Conservation (phyloP, 306 rosid genomes). For the Clitoria ternatea region DNA sequence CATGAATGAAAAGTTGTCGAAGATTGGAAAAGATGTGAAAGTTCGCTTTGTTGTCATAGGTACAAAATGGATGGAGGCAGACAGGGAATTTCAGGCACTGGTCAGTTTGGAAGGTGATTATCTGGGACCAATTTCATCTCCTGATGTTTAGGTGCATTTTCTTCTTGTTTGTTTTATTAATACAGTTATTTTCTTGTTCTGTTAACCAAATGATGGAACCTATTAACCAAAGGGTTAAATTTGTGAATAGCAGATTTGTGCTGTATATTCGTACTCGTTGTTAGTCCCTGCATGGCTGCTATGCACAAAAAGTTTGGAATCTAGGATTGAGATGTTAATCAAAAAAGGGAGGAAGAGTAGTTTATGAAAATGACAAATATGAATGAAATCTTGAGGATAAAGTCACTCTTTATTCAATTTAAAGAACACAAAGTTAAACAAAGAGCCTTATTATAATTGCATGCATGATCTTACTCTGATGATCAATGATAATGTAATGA, state of each 20-base stretch:
- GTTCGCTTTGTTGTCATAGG: conserved; percentile 77
- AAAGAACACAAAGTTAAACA: not conserved
- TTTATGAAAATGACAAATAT: too few relatives aligned
- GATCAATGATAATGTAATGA: conserved; percentile 14
- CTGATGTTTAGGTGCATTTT: conserved; percentile 21
- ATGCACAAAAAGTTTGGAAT: too few relatives aligned
- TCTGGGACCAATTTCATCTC: conserved; percentile 60
- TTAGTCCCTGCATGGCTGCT: too few relatives aligned
- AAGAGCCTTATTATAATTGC: conserved; percentile 10
- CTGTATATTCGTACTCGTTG: not conserved
- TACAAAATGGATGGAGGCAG: conserved; percentile 87
- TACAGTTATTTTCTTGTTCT: not conserved
- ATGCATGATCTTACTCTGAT: not conserved
- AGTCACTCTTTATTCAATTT: not conserved
- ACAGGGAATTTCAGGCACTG: conserved; percentile 86
- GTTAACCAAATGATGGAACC: not conserved
- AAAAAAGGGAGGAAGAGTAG: too few relatives aligned
- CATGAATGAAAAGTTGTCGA: conserved; percentile 52
- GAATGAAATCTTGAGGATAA: not conserved
- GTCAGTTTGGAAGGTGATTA: conserved; percentile 81
- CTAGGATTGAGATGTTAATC: too few relatives aligned
- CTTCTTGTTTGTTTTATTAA: not conserved
- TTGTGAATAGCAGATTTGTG: conserved; percentile 18
- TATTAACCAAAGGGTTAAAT: conserved; percentile 6
- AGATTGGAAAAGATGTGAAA: conserved; percentile 52